Base-by-base conservation (phyloP, 805 yeast genomes). In the Komagataella phaffii region DNA sequence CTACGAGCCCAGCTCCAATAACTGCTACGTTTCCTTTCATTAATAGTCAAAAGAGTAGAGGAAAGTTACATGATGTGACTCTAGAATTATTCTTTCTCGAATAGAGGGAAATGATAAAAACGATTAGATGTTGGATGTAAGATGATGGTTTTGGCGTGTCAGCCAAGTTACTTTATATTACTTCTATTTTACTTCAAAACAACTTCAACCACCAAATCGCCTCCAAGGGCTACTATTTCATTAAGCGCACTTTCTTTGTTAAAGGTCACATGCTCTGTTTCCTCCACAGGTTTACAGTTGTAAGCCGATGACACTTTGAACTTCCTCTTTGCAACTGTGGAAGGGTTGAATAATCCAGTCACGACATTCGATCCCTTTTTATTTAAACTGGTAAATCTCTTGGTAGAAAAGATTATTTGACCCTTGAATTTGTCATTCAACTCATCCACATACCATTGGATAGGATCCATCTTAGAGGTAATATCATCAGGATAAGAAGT, bases 1-100 rank as follows among this genome's bases (percentile, higher is more conserved):
- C 97, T 2, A 90, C 97, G 5, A 87, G 77, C 0, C 97, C 97
- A 1, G 93, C 96, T 1, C 97, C 97, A 17, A 90, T 77, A 24
- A 90, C 73, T 1, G 79, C 88, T 17, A 75, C 79, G 7, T 64
- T 54, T 49, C 63, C 66, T 3, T 57, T 49, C 58, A 58, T 56
- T 12, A 18, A 43, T 30, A 14, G 14, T 30, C 5, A 30, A 10
- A 14, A 8, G 3, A 8, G 14, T 10, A 14, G 40, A 4, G 40
- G 40, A 10, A 30, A 8, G 40, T 21, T 10, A 30, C 12, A 30
- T 10, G 40, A 30, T 30, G 10, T 14, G 14, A 30, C 10, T 30
- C 14, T 30, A 4, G 12, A 10, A 30, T 4, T 14, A 30, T 10
- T 3, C 3, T 4, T 30, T 30, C 40, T 30, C 40, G 40, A 30